Evolutionary conservation across 2,329 filamentous ascomycete genomes (phyloP), one percentile per base, ranked within the genome.

Genomic region (Didymella keratinophila): DNA sequence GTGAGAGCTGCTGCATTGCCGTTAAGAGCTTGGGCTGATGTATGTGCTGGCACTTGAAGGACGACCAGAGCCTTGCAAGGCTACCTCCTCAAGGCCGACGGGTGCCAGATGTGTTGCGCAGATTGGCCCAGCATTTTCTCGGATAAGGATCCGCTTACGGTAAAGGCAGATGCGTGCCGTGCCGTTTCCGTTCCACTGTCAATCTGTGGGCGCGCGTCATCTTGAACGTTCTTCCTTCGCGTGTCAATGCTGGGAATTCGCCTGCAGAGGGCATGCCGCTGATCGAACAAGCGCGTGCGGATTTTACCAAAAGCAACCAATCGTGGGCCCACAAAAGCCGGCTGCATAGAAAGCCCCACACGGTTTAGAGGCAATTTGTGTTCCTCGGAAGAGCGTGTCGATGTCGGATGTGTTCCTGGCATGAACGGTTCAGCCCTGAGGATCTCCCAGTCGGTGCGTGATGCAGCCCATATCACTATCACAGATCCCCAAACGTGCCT

Each of bases 41-140:
- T 64, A 69, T 75, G 72, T 70, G 72, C 63, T 75, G 72, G 67
- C 71, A 71, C 57, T 50, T 66, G 62, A 60, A 58, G 65, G 64
- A 67, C 65, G 56, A 68, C 58, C 56, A 64, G 57, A 61, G 48
- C 59, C 57, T 53, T 62, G 60, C 63, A 68, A 67, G 66, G 66
- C 70, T 70, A 69, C 58, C 55, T 62, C 59, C 60, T 67, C 63
- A 58, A 56, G 62, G 65, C 69, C 64, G 66, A 65, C 58, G 64
- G 61, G 58, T 61, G 67, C 66, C 64, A 70, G 60, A 69, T 71
- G 69, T 69, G 66, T 69, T 61, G 64, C 63, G 60, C 67, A 69
- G 62, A 64, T 67, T 73, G 63, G 66, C 53, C 62, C 62, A 62
- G 58, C 57, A 53, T 58, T 47, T 52, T 52, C 34, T 64, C 64